Conservation (phyloP, 768 basidiomycete species). For the Lentinula lateritia region DNA sequence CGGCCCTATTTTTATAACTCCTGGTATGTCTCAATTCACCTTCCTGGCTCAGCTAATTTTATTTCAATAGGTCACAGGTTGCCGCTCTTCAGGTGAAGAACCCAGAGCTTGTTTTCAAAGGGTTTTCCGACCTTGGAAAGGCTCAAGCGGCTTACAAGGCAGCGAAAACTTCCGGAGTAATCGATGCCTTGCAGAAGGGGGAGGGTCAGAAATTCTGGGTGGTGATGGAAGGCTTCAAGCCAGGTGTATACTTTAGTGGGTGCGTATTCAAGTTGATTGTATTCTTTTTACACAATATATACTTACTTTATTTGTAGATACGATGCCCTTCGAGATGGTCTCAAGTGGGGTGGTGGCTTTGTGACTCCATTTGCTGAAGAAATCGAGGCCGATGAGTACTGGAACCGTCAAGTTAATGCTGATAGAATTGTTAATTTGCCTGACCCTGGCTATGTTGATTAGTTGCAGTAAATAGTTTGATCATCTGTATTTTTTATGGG, state of each 20-base stretch:
- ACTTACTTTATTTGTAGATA: background rate
- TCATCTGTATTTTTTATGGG: too few relatives aligned
- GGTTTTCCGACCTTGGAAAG: background rate
- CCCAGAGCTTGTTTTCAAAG: background rate
- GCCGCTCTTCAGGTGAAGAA: background rate
- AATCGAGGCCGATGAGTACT: background rate
- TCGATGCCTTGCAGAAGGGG: background rate
- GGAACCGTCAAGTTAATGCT: background rate
- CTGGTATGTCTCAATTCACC: background rate
- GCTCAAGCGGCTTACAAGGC: background rate
- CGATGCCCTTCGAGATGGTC: background rate
- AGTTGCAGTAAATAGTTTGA: too few relatives aligned
- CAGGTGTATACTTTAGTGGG: too few relatives aligned
- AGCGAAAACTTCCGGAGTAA: background rate
- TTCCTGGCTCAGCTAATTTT: background rate
- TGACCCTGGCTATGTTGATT: too few relatives aligned
- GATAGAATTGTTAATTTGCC: background rate
- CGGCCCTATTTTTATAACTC: background rate
- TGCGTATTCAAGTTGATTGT: too few relatives aligned
- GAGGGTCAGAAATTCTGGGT: background rate
- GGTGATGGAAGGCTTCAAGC: background rate
- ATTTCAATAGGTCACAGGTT: too few relatives aligned
- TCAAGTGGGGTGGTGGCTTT: background rate
- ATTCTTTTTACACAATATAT: too few relatives aligned
- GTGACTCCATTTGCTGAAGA: background rate